A percentile compares a stretch with the other conserved stretches of the same genome.
Evolutionary conservation across 768 basidiomycete species (phyloP).

Genomic region (Mycena polygramma): DNA sequence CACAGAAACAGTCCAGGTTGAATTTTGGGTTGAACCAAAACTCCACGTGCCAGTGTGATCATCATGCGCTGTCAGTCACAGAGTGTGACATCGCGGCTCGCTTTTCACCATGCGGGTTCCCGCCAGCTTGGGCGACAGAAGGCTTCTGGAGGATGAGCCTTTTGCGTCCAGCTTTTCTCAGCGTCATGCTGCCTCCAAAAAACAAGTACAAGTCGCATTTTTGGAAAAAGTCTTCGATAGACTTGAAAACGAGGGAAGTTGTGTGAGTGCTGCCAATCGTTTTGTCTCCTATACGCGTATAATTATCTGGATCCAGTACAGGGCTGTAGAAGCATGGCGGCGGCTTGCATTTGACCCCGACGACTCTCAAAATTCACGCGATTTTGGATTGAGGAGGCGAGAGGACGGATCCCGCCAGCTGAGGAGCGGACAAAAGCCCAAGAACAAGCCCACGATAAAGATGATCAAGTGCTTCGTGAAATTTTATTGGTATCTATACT

Average conservation of each 20-base stretch:
- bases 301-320: not conserved
- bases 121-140: slow-evolving; percentile 10
- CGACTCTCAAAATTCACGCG: not conserved
- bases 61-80: not conserved
- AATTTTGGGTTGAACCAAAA: not conserved
- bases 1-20: not conserved
- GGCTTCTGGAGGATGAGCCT: slow-evolving; percentile 6
- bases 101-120: slow-evolving; percentile 19
- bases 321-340: slow-evolving; percentile 4
- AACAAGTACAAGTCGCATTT: not conserved
- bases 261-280: not conserved
- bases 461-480: slow-evolving; percentile 25
- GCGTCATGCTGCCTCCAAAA: not conserved
- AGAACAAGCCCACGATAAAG: not conserved
- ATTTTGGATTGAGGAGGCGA: not conserved
- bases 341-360: slow-evolving; percentile 1
- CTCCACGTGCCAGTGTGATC: not conserved
- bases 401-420: not conserved
- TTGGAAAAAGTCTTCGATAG: not conserved
- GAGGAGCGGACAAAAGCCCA: not conserved
- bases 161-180: not conserved
- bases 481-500: slow-evolving; percentile 39
- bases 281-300: not conserved
- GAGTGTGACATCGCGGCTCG: not conserved
- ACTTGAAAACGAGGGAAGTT: not conserved